Conservation (phyloP, 805 yeast species). For the Sugiyamaella smithiae region DNA sequence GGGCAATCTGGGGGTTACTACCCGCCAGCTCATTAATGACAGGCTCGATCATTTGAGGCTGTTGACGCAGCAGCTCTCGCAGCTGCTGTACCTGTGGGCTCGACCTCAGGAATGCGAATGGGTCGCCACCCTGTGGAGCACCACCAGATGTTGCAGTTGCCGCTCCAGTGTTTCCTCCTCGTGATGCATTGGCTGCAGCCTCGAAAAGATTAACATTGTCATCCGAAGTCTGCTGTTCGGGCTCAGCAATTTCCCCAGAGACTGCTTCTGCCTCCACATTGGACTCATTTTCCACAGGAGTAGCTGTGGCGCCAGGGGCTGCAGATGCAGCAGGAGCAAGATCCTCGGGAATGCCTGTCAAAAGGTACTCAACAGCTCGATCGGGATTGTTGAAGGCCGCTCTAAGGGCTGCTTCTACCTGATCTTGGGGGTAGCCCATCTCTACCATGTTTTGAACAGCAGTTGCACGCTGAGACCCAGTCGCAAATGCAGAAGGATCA, state of each 20-base stretch:
- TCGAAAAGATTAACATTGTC: constrained; percentile 40
- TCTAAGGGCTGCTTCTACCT: constrained; percentile 85
- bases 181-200: constrained; percentile 33
- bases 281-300: constrained; percentile 26
- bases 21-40: constrained; percentile 77
- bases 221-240: constrained; percentile 21
- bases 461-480: constrained; percentile 73
- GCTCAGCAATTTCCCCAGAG: constrained; percentile 7
- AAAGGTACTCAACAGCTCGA: constrained; percentile 91
- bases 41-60: constrained; percentile 86
- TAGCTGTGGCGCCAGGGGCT: constrained; percentile 27
- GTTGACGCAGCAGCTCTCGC: constrained; percentile 73
- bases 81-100: constrained; percentile 50
- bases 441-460: constrained; percentile 83
- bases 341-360: constrained; percentile 83
- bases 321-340: constrained; percentile 34
- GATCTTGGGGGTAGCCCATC: constrained; percentile 89
- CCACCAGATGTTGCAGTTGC: constrained; percentile 41
- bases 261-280: constrained; percentile 14
- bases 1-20: constrained; percentile 81
- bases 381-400: constrained; percentile 98
- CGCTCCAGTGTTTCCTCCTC: constrained; percentile 28
- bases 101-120: constrained; percentile 33
- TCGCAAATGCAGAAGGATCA: constrained; percentile 48
- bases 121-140: constrained; percentile 35